Evolutionary conservation across 352 stramenopile species (phyloP).

Genomic region (Globisporangium paddicum): DNA sequence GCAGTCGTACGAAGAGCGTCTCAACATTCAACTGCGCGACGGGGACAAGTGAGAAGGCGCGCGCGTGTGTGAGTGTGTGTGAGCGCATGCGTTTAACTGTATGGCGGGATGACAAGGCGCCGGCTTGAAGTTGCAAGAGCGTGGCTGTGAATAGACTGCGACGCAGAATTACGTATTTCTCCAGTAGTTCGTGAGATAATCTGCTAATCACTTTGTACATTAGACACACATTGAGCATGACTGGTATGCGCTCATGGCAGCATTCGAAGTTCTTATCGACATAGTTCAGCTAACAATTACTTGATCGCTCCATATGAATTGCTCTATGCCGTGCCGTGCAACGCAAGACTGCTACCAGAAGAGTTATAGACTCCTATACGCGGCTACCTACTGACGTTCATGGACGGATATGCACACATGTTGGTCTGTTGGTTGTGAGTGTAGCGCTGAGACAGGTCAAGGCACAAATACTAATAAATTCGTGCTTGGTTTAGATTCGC

Average conservation of each 20-base stretch:
- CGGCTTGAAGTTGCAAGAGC: neutral
- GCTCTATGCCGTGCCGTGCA: neutral
- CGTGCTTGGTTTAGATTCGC: slow-evolving; percentile 84
- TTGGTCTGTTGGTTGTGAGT: slow-evolving; percentile 20
- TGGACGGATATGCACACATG: neutral
- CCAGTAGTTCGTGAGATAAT: neutral
- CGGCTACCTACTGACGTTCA: neutral
- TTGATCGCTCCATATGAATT: too few relatives aligned
- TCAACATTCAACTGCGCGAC: slow-evolving; percentile 57
- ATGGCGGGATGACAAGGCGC: neutral
- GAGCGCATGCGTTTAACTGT: neutral
- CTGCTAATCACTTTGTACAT: neutral
- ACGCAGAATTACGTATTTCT: neutral
- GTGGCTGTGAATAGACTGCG: neutral
- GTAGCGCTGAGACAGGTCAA: slow-evolving; percentile 89
- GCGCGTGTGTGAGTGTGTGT: neutral
- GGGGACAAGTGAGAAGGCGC: neutral
- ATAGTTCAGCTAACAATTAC: too few relatives aligned
- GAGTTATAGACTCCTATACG: neutral
- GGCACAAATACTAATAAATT: slow-evolving; percentile 53
- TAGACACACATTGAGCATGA: neutral
- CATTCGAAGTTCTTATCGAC: too few relatives aligned
- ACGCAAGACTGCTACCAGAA: neutral
- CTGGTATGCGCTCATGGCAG: neutral
- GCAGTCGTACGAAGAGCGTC: slow-evolving; percentile 62